Evolutionary conservation across 1,139 yeast species (phyloP).

Genomic region (Diutina rugosa): DNA sequence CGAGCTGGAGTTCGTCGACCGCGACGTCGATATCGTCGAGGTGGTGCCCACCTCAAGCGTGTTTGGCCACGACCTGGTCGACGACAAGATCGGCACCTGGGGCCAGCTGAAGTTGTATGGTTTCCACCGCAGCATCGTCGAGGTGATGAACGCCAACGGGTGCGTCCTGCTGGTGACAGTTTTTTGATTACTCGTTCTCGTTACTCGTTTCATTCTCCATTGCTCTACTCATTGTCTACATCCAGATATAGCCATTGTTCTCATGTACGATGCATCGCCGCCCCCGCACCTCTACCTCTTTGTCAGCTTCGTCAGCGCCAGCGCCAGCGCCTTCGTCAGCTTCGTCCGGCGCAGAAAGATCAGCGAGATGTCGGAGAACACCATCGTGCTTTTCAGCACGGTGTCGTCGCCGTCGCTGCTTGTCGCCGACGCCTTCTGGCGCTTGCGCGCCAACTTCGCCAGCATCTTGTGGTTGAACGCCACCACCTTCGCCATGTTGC

Average conservation of each 20-base stretch:
- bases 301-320: neutral
- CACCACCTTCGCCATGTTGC: neutral
- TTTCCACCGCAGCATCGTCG: conserved; percentile 34
- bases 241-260: neutral
- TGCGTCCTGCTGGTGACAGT: conserved; percentile 21
- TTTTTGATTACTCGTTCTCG: conserved; percentile 4
- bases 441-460: neutral
- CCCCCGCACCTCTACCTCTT: neutral
- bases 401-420: neutral
- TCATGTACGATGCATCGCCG: neutral
- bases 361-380: neutral
- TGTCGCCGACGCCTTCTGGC: neutral
- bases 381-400: neutral
- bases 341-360: neutral
- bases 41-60: conserved; percentile 3
- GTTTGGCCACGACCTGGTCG: neutral
- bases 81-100: conserved; percentile 21
- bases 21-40: conserved; percentile 24
- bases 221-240: neutral
- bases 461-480: neutral
- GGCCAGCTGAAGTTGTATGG: conserved; percentile 42
- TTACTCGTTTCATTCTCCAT: neutral
- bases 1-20: conserved; percentile 34
- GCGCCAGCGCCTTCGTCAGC: neutral
- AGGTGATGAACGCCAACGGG: conserved; percentile 32